A percentile compares a stretch with the other conserved stretches of the same genome.
These are phyloP conservation scores for Phytophthora brassicae DNA, from an alignment of 352 stramenopile species.

Conservation along the genomic window DNA sequence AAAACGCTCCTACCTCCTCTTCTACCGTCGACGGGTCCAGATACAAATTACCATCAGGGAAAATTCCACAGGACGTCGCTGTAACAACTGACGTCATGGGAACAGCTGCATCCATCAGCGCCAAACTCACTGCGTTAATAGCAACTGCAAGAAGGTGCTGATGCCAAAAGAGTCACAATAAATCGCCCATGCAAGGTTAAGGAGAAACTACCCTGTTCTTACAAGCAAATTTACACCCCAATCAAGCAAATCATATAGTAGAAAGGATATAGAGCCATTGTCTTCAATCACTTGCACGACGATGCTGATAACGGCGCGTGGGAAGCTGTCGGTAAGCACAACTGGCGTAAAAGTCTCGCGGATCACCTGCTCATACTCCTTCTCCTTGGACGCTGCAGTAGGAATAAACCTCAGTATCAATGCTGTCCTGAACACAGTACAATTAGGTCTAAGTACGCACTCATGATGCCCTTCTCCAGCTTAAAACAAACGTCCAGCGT, in stretches of 20 bases:
- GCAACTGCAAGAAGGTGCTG: slow-evolving; percentile 69
- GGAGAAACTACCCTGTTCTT: no score
- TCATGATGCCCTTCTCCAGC: slow-evolving; percentile 73
- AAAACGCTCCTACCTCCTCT: slow-evolving; percentile 57
- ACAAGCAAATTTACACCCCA: not conserved
- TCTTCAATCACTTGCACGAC: slow-evolving; percentile 86
- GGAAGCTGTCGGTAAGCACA: slow-evolving; percentile 68
- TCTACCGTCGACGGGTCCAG: slow-evolving; percentile 68
- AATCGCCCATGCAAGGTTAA: slow-evolving; percentile 37
- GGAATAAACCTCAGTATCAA: no score
- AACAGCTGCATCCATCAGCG: slow-evolving; percentile 80
- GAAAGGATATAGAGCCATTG: slow-evolving; percentile 72
- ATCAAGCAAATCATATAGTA: slow-evolving; percentile 16
- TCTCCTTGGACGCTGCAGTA: slow-evolving; percentile 70
- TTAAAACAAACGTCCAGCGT: slow-evolving; percentile 81
- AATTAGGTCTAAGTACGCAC: slow-evolving; percentile 34
- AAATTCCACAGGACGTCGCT: slow-evolving; percentile 66
- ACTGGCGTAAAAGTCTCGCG: slow-evolving; percentile 75
- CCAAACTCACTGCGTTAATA: slow-evolving; percentile 78
- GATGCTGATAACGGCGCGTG: slow-evolving; percentile 84
- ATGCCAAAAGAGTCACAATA: slow-evolving; percentile 17
- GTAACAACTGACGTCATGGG: slow-evolving; percentile 74
- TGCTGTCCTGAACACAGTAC: no score
- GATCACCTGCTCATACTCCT: slow-evolving; percentile 85
- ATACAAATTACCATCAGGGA: slow-evolving; percentile 63